These are phyloP conservation scores for Candida sakaeoensis DNA, from an alignment of 805 yeast genomes.

Conservation along the genomic window DNA sequence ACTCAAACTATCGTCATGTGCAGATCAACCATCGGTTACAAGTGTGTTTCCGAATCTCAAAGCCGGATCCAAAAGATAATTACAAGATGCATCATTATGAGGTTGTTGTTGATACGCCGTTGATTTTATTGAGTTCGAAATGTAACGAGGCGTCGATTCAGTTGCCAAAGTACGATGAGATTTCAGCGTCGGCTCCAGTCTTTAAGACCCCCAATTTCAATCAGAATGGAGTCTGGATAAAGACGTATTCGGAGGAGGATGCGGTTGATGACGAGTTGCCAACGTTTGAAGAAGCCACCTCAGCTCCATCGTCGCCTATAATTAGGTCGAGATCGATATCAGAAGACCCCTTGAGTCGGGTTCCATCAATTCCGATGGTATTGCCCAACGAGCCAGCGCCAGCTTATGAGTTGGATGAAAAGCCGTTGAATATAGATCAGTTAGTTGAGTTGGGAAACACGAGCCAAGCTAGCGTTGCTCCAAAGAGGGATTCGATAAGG, in stretches of 20 bases:
- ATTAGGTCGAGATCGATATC: slow-evolving; percentile 35
- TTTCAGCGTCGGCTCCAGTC: slow-evolving; percentile 13
- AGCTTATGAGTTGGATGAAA: slow-evolving; percentile 20
- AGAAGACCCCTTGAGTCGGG: slow-evolving; percentile 37
- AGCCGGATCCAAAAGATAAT: slow-evolving; percentile 47
- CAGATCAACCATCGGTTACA: slow-evolving; percentile 66
- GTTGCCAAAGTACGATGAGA: slow-evolving; percentile 37
- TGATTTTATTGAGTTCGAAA: slow-evolving; percentile 43
- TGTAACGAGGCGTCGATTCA: slow-evolving; percentile 39
- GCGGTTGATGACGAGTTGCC: slow-evolving; percentile 40
- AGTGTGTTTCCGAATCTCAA: slow-evolving; percentile 64
- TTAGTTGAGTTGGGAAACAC: slow-evolving; percentile 1
- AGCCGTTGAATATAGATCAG: background rate
- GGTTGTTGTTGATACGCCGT: slow-evolving; percentile 76
- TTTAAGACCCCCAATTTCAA: slow-evolving; percentile 39
- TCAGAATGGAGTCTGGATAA: slow-evolving; percentile 28
- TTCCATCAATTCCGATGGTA: slow-evolving; percentile 20
- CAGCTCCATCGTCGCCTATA: slow-evolving; percentile 40
- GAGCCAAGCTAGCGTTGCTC: slow-evolving; percentile 3
- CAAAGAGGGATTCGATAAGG: slow-evolving; percentile 5
- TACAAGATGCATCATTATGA: slow-evolving; percentile 67
- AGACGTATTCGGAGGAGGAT: slow-evolving; percentile 17
- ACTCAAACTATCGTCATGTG: slow-evolving; percentile 59
- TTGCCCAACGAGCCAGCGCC: slow-evolving; percentile 30
- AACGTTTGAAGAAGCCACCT: slow-evolving; percentile 63